Evolutionary conservation across 768 basidiomycete species (phyloP).

Genomic region (Trametes cubensis): DNA sequence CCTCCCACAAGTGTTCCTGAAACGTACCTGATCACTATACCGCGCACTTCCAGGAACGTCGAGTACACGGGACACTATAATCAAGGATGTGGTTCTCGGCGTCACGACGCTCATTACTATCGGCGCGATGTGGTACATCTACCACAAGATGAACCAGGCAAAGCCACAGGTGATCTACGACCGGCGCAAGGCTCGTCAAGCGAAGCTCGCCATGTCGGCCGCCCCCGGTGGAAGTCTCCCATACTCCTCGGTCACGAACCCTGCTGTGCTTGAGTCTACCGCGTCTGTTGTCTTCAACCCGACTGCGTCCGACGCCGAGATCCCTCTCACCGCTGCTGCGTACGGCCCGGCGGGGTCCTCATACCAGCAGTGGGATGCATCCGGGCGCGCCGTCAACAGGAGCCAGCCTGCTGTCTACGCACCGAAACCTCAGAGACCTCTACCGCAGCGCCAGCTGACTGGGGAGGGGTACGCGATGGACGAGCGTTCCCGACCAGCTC

Average conservation of each 20-base stretch:
- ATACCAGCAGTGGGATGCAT: slow-evolving; percentile 54
- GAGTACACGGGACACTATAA: slow-evolving; percentile 56
- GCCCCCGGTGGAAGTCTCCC: slow-evolving; percentile 13
- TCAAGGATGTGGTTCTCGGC: slow-evolving; percentile 69
- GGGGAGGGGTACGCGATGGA: slow-evolving; percentile 19
- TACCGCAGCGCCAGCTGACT: slow-evolving; percentile 8
- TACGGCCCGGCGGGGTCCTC: slow-evolving; percentile 28
- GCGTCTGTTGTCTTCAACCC: slow-evolving; percentile 41
- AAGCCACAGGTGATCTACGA: slow-evolving; percentile 71
- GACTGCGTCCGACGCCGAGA: slow-evolving; percentile 40
- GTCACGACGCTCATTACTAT: slow-evolving; percentile 74
- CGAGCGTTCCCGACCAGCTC: slow-evolving; percentile 5
- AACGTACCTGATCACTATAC: neutral
- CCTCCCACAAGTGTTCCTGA: neutral
- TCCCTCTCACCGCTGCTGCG: slow-evolving; percentile 44
- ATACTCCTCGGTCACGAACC: slow-evolving; percentile 22
- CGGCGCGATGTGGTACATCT: slow-evolving; percentile 84
- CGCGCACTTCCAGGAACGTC: slow-evolving; percentile 29
- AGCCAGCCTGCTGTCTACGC: slow-evolving; percentile 50
- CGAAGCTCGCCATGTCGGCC: slow-evolving; percentile 41
- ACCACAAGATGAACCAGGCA: slow-evolving; percentile 64
- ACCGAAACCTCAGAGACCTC: slow-evolving; percentile 47
- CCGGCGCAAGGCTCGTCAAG: slow-evolving; percentile 70
- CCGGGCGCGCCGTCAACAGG: slow-evolving; percentile 50
- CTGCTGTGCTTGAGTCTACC: slow-evolving; percentile 34